Percentiles rank a stretch among this genome's conserved stretches.
phyloP scores from a whole-genome alignment of 345 rosid species.

The Citrus mangshanensis region DNA sequence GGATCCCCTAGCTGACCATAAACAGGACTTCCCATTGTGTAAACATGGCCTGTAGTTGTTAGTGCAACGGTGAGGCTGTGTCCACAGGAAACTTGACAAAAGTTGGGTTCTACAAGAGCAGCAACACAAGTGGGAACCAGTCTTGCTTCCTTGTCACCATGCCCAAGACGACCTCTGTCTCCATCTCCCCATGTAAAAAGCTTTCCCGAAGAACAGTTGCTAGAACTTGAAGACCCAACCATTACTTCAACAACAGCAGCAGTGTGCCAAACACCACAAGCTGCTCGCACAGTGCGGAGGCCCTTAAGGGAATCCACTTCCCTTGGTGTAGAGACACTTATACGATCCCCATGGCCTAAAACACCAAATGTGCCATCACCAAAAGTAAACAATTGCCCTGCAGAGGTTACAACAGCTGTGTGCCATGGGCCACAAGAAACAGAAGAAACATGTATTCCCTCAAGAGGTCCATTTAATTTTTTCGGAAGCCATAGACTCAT shows the following conservation, averaged over 20 bases:
- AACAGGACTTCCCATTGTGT: conserved; percentile 77
- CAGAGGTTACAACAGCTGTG: conserved; percentile 72
- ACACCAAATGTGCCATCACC: conserved; percentile 86
- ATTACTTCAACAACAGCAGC: conserved; percentile 83
- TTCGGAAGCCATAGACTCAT: conserved; percentile 68
- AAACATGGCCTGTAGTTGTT: conserved; percentile 64
- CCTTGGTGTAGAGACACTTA: conserved; percentile 55
- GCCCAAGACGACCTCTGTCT: conserved; percentile 78
- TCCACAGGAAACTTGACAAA: conserved; percentile 75
- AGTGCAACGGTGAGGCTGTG: conserved; percentile 70
- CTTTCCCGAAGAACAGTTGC: conserved; percentile 74
- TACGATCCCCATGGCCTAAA: conserved; percentile 68
- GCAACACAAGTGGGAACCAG: conserved; percentile 80
- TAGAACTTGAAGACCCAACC: conserved; percentile 71
- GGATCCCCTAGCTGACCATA: conserved; percentile 76
- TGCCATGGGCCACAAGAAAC: conserved; percentile 87
- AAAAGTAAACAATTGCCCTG: conserved; percentile 73
- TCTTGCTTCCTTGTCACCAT: conserved; percentile 70
- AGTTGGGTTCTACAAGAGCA: conserved; percentile 68
- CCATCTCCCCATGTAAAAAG: conserved; percentile 90
- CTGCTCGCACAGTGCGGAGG: conserved; percentile 72
- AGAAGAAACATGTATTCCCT: conserved; percentile 71
- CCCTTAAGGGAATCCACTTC: conserved; percentile 83
- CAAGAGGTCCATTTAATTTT: conserved; percentile 66
- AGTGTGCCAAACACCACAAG: conserved; percentile 87